A percentile compares a stretch with the other conserved stretches of the same genome.
These are phyloP conservation scores for Dispira parvispora DNA, from an alignment of 192 early-diverging fungal genomes.

Conservation along the genomic window DNA sequence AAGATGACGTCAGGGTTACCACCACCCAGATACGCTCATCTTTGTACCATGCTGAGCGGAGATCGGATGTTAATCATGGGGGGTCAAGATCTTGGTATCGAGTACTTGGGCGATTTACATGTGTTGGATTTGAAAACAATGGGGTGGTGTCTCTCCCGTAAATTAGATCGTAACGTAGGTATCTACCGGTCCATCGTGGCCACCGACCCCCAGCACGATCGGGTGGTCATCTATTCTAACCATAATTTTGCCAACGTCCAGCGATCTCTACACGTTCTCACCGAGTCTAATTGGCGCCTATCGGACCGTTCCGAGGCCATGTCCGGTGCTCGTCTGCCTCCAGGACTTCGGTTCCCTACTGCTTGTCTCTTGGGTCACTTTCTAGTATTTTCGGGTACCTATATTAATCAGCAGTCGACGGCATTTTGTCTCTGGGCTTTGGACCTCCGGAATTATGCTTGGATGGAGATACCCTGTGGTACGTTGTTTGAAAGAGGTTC, in stretches of 20 bases:
- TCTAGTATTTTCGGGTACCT: conserved; percentile 52
- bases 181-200: conserved; percentile 63
- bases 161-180: conserved; percentile 57
- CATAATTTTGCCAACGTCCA: conserved; percentile 57
- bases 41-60: conserved; percentile 45
- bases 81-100: conserved; percentile 60
- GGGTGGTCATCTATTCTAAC: conserved; percentile 55
- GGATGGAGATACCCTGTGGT: conserved; percentile 53
- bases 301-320: conserved; percentile 54
- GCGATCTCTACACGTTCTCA: conserved; percentile 53
- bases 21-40: conserved; percentile 59
- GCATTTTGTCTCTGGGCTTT: conserved; percentile 59
- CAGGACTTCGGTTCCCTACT: conserved; percentile 60
- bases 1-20: conserved; percentile 30
- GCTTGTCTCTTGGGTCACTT: conserved; percentile 52
- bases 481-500: conserved; percentile 47
- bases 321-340: conserved; percentile 42
- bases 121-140: conserved; percentile 53
- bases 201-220: conserved; percentile 34
- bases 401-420: conserved; percentile 44
- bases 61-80: conserved; percentile 46
- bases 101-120: conserved; percentile 63
- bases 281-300: conserved; percentile 37
- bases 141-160: conserved; percentile 44
- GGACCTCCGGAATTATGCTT: conserved; percentile 37